Evolutionary conservation across 306 rosid species (phyloP), one percentile per base, ranked within the genome.

Genomic region (Cyclanthera cordifolia): DNA sequence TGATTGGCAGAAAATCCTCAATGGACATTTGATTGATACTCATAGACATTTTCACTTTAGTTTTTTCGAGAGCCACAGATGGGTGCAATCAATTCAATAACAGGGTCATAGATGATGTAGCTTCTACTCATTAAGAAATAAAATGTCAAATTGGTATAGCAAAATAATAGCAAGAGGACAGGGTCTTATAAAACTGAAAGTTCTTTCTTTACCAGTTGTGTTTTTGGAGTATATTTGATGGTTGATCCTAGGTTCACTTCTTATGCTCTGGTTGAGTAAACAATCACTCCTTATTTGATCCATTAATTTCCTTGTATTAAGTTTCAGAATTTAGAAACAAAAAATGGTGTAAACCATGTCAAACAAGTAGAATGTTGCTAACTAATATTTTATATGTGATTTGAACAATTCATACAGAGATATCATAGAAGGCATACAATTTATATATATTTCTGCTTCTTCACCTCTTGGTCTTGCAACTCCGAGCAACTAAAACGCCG

Each of bases 401-500:
- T 21, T 45, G 53, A 39, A 24, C 34, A 49, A 46, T 66, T 16
- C 43, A 45, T 25, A 24, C 37, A 43, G 37, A 43, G 37, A 45
- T 65, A 46, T 21, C 15, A 25, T 47, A 66, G 55, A 15, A 46
- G 70, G 70, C 45, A 2, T 25, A 47, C 20, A 21, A 41, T 45
- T 9, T 20, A 41, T 39, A 63, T 43, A 23, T 45, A 23, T 21
- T 64, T 14, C 21, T 63, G 70, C 24, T 66, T 23, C 55, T 56
- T 93, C 90, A 82, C 76, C 86, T 30, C 63, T 72, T 79, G 60
- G 96, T 88, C 54, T 14, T 72, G 87, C 97, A 94, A 51, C 74
- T 85, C 79, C 84, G 79, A 16, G 90, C 82, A 63, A 94, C 83
- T 28, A 90, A 76, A 81, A 79, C 72, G 46, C 97, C 97, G 0